phyloP scores from a whole-genome alignment of 2,329 filamentous ascomycete species.

The Acephala macrosclerotiorum region DNA sequence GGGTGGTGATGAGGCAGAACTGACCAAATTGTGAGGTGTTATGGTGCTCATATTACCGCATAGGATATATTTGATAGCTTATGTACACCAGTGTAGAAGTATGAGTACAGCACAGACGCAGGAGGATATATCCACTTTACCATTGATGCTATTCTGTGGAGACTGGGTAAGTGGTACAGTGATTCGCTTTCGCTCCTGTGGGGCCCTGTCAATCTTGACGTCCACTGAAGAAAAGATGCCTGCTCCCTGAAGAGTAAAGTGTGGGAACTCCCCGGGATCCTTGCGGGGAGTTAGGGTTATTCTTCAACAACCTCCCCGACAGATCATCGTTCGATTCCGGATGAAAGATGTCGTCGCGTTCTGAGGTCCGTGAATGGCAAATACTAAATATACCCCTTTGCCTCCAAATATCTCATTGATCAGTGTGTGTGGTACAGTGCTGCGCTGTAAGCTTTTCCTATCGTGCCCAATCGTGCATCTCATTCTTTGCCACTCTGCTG shows the following conservation, averaged over 20 bases:
- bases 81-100: background rate
- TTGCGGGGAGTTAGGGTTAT: background rate
- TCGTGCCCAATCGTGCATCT: background rate
- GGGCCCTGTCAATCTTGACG: background rate
- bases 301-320: conserved; percentile 6
- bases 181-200: background rate
- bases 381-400: conserved; percentile 4
- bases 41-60: background rate
- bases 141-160: background rate
- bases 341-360: background rate
- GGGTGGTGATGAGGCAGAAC: background rate
- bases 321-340: background rate
- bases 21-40: background rate
- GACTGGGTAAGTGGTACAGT: background rate
- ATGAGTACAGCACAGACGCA: background rate
- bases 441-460: background rate
- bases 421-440: background rate
- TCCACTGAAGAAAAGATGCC: background rate
- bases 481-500: background rate
- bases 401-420: background rate
- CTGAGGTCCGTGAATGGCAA: background rate
- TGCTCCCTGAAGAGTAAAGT: background rate
- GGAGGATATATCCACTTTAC: background rate
- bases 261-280: background rate
- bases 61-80: background rate